A percentile compares a stretch with the other conserved stretches of the same genome.
phyloP scores from a whole-genome alignment of 2,329 filamentous ascomycete species.

The Aspergillus sp. region DNA sequence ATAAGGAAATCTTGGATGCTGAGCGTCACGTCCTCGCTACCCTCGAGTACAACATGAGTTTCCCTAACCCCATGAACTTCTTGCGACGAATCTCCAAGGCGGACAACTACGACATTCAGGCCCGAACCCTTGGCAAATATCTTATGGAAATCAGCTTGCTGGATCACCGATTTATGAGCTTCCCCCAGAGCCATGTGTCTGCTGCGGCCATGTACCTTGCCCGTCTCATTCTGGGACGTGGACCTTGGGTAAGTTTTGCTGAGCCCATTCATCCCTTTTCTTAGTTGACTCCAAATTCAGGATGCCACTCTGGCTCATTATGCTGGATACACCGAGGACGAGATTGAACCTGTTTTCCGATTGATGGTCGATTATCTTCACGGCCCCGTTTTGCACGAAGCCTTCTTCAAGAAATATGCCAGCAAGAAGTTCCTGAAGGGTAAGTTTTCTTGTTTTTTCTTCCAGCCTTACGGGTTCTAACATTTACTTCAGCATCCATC shows the following conservation, averaged over 20 bases:
- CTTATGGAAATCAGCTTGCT: slow-evolving; percentile 94
- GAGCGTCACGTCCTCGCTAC: slow-evolving; percentile 90
- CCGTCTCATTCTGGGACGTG: slow-evolving; percentile 82
- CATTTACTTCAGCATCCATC: slow-evolving; percentile 65
- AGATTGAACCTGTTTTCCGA: slow-evolving; percentile 86
- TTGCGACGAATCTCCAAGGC: slow-evolving; percentile 97
- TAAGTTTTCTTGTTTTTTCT: slow-evolving; percentile 42
- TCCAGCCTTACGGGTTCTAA: slow-evolving; percentile 9
- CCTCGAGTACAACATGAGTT: slow-evolving; percentile 94
- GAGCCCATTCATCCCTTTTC: neutral
- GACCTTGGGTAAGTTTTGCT: slow-evolving; percentile 70
- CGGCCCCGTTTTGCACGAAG: slow-evolving; percentile 85
- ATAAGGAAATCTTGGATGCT: slow-evolving; percentile 93
- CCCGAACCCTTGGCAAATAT: slow-evolving; percentile 94
- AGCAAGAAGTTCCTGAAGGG: slow-evolving; percentile 99
- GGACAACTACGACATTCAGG: slow-evolving; percentile 98
- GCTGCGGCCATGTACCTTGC: slow-evolving; percentile 94
- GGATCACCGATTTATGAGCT: slow-evolving; percentile 88
- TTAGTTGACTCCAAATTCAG: slow-evolving; percentile 39
- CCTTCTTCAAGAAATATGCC: slow-evolving; percentile 99
- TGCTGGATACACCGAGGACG: slow-evolving; percentile 85
- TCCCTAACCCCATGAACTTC: slow-evolving; percentile 99
- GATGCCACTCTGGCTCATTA: slow-evolving; percentile 85
- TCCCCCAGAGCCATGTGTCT: slow-evolving; percentile 82
- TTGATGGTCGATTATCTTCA: slow-evolving; percentile 97